Base-by-base conservation (phyloP, 1,284 basidiomycete genomes). In the Leccinum pseudoinsigne region DNA sequence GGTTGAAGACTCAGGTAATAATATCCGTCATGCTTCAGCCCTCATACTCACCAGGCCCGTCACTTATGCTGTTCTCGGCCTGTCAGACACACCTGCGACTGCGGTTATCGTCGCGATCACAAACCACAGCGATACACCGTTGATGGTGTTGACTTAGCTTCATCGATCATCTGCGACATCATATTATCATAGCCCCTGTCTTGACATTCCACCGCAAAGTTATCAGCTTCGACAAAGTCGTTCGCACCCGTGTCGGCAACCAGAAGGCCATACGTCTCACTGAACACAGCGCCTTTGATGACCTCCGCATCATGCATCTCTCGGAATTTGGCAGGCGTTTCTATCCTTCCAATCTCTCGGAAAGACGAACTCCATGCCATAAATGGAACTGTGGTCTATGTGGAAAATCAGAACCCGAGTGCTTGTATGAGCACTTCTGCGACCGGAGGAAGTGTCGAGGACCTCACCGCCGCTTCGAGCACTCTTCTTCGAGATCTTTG, bases 191-290 rank as follows among this genome's bases (percentile, higher is more conserved):
- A 42, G 45, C n/a, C 21, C 47, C 47, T 50, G n/a, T 50, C 2
- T 18, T 18, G 14, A n/a, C 5, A 36, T 10, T 16, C 45, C 71
- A 71, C 47, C 16, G 18, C 1, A 55, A 66, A 7, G 60, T 78
- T 65, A 69, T 79, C 55, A 9, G 66, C 2, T 74, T 69, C 58
- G 77, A 79, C 62, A 58, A 65, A 4, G 71, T 70, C 0, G 61
- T 78, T 28, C 59, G 76, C 3, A 67, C 62, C 40, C 38, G 64
- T 11, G 71, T 73, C n/a, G 63, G 65, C 0, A 64, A 69, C 5
- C 67, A 73, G 2, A 66, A 68, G 18, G 45, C 66, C 31, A 3
- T 70, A 4, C 58, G 63, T 10, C 73, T 4, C 18, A 26, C 0
- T 38, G 40, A 3, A 34, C 12, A 34, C 34, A 16, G n/a, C n/a